Percentiles rank a stretch among this genome's conserved stretches.
phyloP scores from a whole-genome alignment of 1,139 yeast species.

The Geotrichum macrosporum region DNA sequence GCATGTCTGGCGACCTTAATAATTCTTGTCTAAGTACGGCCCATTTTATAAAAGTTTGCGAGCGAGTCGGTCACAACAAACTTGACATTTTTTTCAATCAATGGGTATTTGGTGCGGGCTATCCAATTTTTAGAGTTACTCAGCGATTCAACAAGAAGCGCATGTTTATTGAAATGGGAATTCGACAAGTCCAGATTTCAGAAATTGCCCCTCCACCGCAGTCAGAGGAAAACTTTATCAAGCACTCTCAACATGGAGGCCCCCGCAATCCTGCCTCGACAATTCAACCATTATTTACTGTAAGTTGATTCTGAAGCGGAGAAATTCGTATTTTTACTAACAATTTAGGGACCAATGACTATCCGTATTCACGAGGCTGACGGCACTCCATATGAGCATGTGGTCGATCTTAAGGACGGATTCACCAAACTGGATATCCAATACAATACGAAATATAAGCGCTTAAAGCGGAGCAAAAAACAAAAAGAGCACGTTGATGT shows the following conservation, averaged over 20 bases:
- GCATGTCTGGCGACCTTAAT: slow-evolving; percentile 88
- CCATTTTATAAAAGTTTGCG: slow-evolving; percentile 90
- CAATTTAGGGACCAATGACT: slow-evolving; percentile 76
- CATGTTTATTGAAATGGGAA: slow-evolving; percentile 90
- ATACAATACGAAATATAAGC: slow-evolving; percentile 83
- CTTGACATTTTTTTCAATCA: slow-evolving; percentile 82
- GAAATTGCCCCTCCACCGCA: slow-evolving; percentile 46
- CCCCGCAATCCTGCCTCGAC: slow-evolving; percentile 29
- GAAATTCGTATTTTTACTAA: not conserved
- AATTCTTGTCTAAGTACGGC: slow-evolving; percentile 75
- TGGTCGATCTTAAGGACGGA: slow-evolving; percentile 82
- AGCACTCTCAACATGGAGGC: slow-evolving; percentile 39
- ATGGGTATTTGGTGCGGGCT: slow-evolving; percentile 90
- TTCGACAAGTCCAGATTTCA: slow-evolving; percentile 78
- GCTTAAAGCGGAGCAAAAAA: slow-evolving; percentile 63
- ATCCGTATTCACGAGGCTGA: slow-evolving; percentile 96
- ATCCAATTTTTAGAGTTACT: slow-evolving; percentile 81
- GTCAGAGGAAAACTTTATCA: slow-evolving; percentile 39
- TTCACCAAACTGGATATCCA: slow-evolving; percentile 87
- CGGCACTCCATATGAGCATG: slow-evolving; percentile 99
- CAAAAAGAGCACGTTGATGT: slow-evolving; percentile 35
- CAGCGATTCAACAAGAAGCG: slow-evolving; percentile 92
- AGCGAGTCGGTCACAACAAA: slow-evolving; percentile 83
- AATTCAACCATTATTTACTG: slow-evolving; percentile 49
- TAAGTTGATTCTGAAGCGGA: slow-evolving; percentile 5